Evolutionary conservation across 371 early-diverging fungal species (phyloP).

Genomic region (Mucor racemosus): DNA sequence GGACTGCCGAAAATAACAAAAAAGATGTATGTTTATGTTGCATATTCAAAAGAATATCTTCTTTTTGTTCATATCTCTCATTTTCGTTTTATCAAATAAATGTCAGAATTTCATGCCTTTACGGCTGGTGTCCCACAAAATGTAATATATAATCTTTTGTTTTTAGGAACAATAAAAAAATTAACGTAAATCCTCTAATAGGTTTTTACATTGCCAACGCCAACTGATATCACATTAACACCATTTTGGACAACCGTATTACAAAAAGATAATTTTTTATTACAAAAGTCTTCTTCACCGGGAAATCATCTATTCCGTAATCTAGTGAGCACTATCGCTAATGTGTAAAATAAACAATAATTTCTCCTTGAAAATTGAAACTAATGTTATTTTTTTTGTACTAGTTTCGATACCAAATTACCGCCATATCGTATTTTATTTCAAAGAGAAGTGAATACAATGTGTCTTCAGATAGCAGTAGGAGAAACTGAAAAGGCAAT

Average conservation of each 20-base stretch:
- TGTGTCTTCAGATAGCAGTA: constrained; percentile 67
- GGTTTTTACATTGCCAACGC: constrained; percentile 42
- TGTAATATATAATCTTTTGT: constrained; percentile 3
- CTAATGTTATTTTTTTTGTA: not conserved
- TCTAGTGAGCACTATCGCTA: constrained; percentile 78
- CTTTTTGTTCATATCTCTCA: not conserved
- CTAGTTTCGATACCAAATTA: constrained; percentile 88
- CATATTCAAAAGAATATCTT: not conserved
- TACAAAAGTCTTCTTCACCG: constrained; percentile 69
- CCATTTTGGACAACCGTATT: constrained; percentile 65
- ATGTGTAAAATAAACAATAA: constrained; percentile 52
- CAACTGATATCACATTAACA: constrained; percentile 34
- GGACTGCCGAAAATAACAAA: not conserved
- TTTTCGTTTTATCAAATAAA: not conserved
- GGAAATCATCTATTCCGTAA: constrained; percentile 50
- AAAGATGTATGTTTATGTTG: not conserved
- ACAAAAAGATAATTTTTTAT: constrained; percentile 62
- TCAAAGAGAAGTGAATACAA: constrained; percentile 59
- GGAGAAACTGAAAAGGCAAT: constrained; percentile 80
- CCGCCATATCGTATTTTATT: constrained; percentile 91
- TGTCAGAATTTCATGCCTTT: constrained; percentile 18
- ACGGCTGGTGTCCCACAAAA: constrained; percentile 24
- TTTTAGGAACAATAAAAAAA: too few relatives aligned
- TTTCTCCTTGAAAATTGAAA: too few relatives aligned
- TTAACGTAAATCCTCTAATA: not conserved